phyloP scores from a whole-genome alignment of 2,329 filamentous ascomycete species.

The Cladosporium sp. region DNA sequence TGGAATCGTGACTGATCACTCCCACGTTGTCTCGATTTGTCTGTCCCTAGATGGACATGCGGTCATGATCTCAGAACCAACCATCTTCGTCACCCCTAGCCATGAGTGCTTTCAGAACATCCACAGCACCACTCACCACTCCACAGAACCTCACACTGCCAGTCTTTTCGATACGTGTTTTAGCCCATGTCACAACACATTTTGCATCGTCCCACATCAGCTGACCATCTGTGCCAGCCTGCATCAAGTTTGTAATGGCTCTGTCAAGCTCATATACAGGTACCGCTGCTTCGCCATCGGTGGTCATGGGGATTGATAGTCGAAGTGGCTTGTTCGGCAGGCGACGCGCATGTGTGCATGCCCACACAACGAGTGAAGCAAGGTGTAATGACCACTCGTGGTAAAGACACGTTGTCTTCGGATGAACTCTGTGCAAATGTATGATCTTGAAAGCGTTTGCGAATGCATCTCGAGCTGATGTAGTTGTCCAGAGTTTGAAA shows the following conservation, averaged over 20 bases:
- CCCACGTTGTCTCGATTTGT: neutral
- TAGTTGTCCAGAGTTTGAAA: constrained; percentile 40
- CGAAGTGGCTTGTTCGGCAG: constrained; percentile 15
- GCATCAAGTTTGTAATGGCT: constrained; percentile 17
- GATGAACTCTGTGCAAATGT: constrained; percentile 25
- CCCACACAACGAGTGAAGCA: constrained; percentile 36
- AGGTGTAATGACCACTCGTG: constrained; percentile 36
- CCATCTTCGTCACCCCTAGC: constrained; percentile 31
- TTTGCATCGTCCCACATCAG: constrained; percentile 26
- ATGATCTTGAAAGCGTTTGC: constrained; percentile 33
- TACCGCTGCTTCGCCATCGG: neutral
- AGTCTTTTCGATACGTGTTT: constrained; percentile 28
- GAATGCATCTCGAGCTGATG: constrained; percentile 25
- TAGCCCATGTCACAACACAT: constrained; percentile 32
- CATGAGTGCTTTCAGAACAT: constrained; percentile 33
- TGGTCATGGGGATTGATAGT: constrained; percentile 21
- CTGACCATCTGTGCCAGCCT: neutral
- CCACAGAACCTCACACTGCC: constrained; percentile 31
- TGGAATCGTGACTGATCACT: neutral
- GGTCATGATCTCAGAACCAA: constrained; percentile 28
- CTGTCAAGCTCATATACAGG: constrained; percentile 25
- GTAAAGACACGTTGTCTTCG: constrained; percentile 29
- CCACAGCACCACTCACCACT: constrained; percentile 30
- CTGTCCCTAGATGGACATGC: neutral
- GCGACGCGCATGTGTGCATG: constrained; percentile 25